Evolutionary conservation across 192 early-diverging fungal species (phyloP), one percentile per base, ranked within the genome.

Genomic region (Chytriomyces sp.): DNA sequence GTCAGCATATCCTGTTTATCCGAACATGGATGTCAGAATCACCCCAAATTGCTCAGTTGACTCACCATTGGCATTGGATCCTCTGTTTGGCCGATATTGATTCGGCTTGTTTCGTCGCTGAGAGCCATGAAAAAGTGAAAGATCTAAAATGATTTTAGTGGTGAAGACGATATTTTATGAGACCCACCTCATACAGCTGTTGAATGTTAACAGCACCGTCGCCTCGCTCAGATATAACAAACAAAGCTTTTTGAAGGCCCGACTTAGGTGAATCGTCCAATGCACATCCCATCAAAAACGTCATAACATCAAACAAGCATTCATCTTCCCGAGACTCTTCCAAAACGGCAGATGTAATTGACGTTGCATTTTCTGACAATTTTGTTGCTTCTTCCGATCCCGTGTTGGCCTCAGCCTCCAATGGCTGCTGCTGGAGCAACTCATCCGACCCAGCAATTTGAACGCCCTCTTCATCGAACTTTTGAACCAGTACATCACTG

Each of bases 31-130:
- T 6, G n/a, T 17, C 12, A 74, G 44, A 14, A 54, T 3, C 7
- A 19, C 60, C 3, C 17, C 38, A 22, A 55, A 12, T 25, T 30
- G 5, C 7, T 19, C 2, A 25, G 3, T 40, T 17, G 19, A 38
- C 52, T 70, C 52, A 84, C 82, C 77, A 81, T 74, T 34, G 82
- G 75, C 39, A 81, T 79, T 6, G 82, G 82, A 72, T 84, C 82
- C 34, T 84, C 75, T 30, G 44, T 70, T n/a, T 61, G 64, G 25
- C 71, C 70, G 22, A 30, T 52, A 26, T 44, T 62, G 6, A 84
- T 44, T 14, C 82, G 69, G 41, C 81, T 75, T n/a, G 82, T 79
- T 37, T 81, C 78, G 25, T 81, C 79, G 2, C 79, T 63, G 4
- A 81, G 34, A 3, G 67, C 54, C 3, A 81, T 28, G 10, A 64